A percentile compares a stretch with the other conserved stretches of the same genome.
phyloP scores from a whole-genome alignment of 176 grass and related monocot species.

The Eragrostis nindensis region DNA sequence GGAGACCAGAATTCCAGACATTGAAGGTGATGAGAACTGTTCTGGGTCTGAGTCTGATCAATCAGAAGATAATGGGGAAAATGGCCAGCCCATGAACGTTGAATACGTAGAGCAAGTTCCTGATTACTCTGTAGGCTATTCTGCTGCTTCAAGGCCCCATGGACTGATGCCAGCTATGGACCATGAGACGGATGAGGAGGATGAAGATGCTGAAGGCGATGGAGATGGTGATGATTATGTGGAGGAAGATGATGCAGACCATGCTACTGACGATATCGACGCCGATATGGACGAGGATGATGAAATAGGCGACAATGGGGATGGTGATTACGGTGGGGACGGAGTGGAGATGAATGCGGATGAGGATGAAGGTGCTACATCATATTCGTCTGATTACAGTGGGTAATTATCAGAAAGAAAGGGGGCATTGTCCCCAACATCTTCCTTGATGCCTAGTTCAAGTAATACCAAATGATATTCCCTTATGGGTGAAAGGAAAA shows the following conservation, averaged over 20 bases:
- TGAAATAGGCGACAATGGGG: slow-evolving; percentile 49
- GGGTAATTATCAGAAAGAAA: slow-evolving; percentile 40
- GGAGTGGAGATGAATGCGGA: slow-evolving; percentile 44
- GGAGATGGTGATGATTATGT: slow-evolving; percentile 52
- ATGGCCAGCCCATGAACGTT: slow-evolving; percentile 62
- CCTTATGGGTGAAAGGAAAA: neutral
- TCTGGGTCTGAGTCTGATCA: slow-evolving; percentile 54
- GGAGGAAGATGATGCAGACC: slow-evolving; percentile 54
- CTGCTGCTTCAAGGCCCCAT: slow-evolving; percentile 35
- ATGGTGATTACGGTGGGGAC: slow-evolving; percentile 44
- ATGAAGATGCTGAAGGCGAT: slow-evolving; percentile 55
- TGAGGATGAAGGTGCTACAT: slow-evolving; percentile 58
- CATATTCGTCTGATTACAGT: slow-evolving; percentile 87
- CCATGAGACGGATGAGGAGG: slow-evolving; percentile 59
- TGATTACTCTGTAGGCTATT: slow-evolving; percentile 51
- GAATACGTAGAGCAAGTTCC: slow-evolving; percentile 64
- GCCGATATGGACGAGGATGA: slow-evolving; percentile 65
- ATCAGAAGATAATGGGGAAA: slow-evolving; percentile 65
- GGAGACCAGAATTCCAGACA: slow-evolving; percentile 50
- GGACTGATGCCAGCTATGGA: slow-evolving; percentile 45
- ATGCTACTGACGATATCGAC: slow-evolving; percentile 41
- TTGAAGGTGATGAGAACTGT: slow-evolving; percentile 61
- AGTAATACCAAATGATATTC: neutral
- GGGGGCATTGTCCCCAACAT: neutral
- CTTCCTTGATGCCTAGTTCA: neutral